phyloP scores from a whole-genome alignment of 108 stramenopile species.

The Fragilariopsis cylindrus region DNA sequence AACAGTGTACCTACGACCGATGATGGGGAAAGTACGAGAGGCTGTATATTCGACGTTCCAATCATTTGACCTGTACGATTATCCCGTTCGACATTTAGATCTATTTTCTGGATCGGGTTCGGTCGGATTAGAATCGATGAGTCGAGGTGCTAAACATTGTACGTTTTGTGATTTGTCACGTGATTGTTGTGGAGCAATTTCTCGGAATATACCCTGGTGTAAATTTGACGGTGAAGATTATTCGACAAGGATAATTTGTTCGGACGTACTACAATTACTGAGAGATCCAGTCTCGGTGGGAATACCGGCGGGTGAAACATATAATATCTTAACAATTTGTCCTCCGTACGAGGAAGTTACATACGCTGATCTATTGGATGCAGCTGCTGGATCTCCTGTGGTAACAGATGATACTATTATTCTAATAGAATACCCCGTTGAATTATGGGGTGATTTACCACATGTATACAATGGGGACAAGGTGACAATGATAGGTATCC shows the following conservation, averaged over 20 bases:
- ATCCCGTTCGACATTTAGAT: conserved; percentile 78
- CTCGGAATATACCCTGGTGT: conserved; percentile 78
- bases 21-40: conserved; percentile 98
- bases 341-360: conserved; percentile 97
- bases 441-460: conserved; percentile 86
- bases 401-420: conserved; percentile 87
- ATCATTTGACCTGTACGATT: conserved; percentile 87
- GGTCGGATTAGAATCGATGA: conserved; percentile 92
- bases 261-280: conserved; percentile 86
- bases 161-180: conserved; percentile 82
- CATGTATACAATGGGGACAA: conserved; percentile 74
- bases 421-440: conserved; percentile 93
- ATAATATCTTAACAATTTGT: conserved; percentile 88
- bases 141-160: conserved; percentile 86
- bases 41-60: conserved; percentile 90
- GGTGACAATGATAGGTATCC: conserved; percentile 82
- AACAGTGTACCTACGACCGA: conserved; percentile 92
- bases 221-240: conserved; percentile 62
- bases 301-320: conserved; percentile 61
- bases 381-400: conserved; percentile 72
- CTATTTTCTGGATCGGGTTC: conserved; percentile 92
- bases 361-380: conserved; percentile 86
- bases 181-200: conserved; percentile 71
- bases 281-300: conserved; percentile 77
- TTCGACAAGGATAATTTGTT: conserved; percentile 63